Percentiles rank a stretch among this genome's conserved stretches.
phyloP scores from a whole-genome alignment of 2,329 filamentous ascomycete species.

The Penicillium concentricum region DNA sequence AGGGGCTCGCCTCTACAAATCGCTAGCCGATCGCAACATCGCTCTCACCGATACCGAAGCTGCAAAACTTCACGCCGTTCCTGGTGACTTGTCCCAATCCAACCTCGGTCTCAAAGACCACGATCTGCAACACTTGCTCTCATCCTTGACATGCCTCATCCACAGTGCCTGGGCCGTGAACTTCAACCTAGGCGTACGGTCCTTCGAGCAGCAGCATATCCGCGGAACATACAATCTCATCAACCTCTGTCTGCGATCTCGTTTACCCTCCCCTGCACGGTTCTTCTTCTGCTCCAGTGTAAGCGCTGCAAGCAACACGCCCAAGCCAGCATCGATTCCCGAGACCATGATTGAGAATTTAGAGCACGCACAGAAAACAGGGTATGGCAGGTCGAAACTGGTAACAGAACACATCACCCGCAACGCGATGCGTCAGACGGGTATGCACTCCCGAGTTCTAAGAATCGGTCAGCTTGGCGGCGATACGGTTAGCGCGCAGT shows the following conservation, averaged over 20 bases:
- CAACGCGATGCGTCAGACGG: constrained; percentile 27
- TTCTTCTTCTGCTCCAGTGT: constrained; percentile 56
- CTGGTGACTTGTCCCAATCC: constrained; percentile 47
- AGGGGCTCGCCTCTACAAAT: constrained; percentile 45
- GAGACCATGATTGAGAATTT: constrained; percentile 39
- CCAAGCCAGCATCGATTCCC: constrained; percentile 29
- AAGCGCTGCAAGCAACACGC: constrained; percentile 43
- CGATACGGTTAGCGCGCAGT: constrained; percentile 28
- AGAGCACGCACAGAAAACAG: constrained; percentile 43
- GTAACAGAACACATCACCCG: constrained; percentile 39
- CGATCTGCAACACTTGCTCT: constrained; percentile 44
- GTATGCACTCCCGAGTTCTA: constrained; percentile 32
- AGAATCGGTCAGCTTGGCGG: constrained; percentile 40
- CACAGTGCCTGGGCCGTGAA: constrained; percentile 67
- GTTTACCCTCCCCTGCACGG: constrained; percentile 31
- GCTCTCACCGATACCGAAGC: constrained; percentile 20
- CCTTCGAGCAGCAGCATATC: constrained; percentile 58
- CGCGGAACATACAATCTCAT: constrained; percentile 49
- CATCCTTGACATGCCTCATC: constrained; percentile 53
- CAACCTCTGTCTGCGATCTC: constrained; percentile 39
- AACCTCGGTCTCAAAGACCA: constrained; percentile 50
- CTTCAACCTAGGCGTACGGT: constrained; percentile 57
- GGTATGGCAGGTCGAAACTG: constrained; percentile 45
- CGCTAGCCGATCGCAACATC: constrained; percentile 40
- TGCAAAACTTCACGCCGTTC: constrained; percentile 49